Base-by-base conservation (phyloP, 352 stramenopile species). In the Pythium insidiosum region DNA sequence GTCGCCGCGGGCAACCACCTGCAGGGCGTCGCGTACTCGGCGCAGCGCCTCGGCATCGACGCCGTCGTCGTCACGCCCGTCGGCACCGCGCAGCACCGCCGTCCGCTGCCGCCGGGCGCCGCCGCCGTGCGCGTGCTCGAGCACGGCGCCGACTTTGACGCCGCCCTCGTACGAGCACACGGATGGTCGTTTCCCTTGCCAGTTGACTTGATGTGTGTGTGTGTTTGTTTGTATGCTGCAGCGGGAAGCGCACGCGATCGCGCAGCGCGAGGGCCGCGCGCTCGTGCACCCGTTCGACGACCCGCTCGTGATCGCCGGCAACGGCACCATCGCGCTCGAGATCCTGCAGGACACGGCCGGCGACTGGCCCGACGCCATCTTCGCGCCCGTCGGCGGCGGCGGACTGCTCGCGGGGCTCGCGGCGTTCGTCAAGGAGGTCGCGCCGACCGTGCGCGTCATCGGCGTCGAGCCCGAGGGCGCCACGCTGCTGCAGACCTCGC, bases 251-350 rank as follows among this genome's bases (percentile, higher is more conserved):
- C 94, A 88, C 35, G 73, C 92, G 36, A 79, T 98, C 28, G 78
- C 93, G 12, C 61, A 85, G 18, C 79, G 87, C 22, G 90, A 98
- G 47, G 87, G 90, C 1, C 73, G 97, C 23, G 94, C 91, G 22
- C 86, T 99, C 43, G 85, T 99, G 25, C 95, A 98, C 61, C 95
- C 95, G 24, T 99, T 98, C 61, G 94, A 99, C 63, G 96, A 99
- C 62, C 92, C 93, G 12, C 66, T 95, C 42, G 90, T 98, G 36
- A 99, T 99, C 66, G 95, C 95, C 22, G 96, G 96, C 26, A 97
- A 99, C 44, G 96, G 95, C 35, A 99, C 95, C 0, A 89, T 99
- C 49, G 96, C 83, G 36, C 94, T 97, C 84, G 91, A 97, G 62
- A 93, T 95, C 35, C 50, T 95, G 30, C 84, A 90, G 43, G 76